Percentiles rank a stretch among this genome's conserved stretches.
phyloP scores from a whole-genome alignment of 352 stramenopile genomes.

The Globisporangium okanoganense region DNA sequence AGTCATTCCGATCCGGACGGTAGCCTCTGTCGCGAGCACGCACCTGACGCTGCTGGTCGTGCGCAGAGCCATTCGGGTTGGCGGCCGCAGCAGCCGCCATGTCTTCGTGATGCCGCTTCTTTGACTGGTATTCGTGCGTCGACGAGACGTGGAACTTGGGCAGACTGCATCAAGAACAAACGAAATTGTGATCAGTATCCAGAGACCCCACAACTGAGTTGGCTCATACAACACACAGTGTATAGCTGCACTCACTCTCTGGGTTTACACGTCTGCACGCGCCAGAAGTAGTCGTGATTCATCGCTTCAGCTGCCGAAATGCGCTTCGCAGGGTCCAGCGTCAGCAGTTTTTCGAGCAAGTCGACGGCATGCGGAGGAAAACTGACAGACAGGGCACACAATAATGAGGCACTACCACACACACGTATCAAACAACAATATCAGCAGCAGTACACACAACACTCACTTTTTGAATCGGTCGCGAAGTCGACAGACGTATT shows the following conservation, averaged over 20 bases:
- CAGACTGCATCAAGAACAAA: conserved; percentile 34
- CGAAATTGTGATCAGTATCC: not conserved
- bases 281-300: conserved; percentile 97
- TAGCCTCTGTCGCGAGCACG: conserved; percentile 11
- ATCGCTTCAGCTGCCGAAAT: conserved; percentile 94
- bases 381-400: conserved; percentile 21
- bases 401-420: not conserved
- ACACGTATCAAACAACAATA: not conserved
- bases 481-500: conserved; percentile 66
- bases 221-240: not conserved
- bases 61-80: conserved; percentile 11
- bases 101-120: conserved; percentile 82
- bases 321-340: conserved; percentile 92
- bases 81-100: conserved; percentile 45
- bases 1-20: conserved; percentile 16
- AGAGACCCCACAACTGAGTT: not conserved
- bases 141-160: conserved; percentile 85
- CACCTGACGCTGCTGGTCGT: conserved; percentile 20
- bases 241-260: conserved; percentile 77
- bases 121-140: conserved; percentile 84
- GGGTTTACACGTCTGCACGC: conserved; percentile 80
- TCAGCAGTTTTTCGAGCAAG: conserved; percentile 92
- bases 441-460: not conserved
- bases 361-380: conserved; percentile 83
- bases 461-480: conserved; percentile 81